phyloP scores from a whole-genome alignment of 2,329 filamentous ascomycete species.

The Claviceps sp. region DNA sequence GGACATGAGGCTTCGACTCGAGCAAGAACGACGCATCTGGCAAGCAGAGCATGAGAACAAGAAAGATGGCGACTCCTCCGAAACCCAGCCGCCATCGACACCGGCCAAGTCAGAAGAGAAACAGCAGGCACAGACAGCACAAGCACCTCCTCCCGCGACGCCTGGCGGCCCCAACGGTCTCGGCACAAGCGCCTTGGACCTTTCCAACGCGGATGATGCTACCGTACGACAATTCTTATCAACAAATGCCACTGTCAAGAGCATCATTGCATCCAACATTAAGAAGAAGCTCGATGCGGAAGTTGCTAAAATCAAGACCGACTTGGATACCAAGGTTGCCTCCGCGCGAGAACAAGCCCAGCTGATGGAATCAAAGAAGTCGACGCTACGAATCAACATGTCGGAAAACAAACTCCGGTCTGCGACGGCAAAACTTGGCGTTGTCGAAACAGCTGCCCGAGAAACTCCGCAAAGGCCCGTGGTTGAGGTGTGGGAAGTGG shows the following conservation, averaged over 20 bases:
- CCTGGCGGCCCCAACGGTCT: slow-evolving; percentile 22
- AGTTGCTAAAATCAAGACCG: slow-evolving; percentile 44
- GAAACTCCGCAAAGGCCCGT: slow-evolving; percentile 78
- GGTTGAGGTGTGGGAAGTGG: slow-evolving; percentile 73
- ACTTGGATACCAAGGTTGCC: slow-evolving; percentile 39
- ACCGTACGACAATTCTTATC: slow-evolving; percentile 44
- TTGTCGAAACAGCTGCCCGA: slow-evolving; percentile 69
- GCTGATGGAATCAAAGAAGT: slow-evolving; percentile 63
- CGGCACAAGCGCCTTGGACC: slow-evolving; percentile 23
- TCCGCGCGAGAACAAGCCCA: slow-evolving; percentile 50
- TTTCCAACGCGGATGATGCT: slow-evolving; percentile 38
- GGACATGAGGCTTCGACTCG: slow-evolving; percentile 40
- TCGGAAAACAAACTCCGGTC: slow-evolving; percentile 53
- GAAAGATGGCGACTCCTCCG: slow-evolving; percentile 10
- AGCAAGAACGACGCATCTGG: slow-evolving; percentile 52
- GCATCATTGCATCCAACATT: slow-evolving; percentile 47
- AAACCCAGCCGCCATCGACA: slow-evolving; percentile 12
- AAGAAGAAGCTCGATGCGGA: slow-evolving; percentile 58
- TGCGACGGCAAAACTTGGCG: slow-evolving; percentile 57
- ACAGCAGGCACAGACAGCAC: slow-evolving; percentile 12
- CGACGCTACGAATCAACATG: slow-evolving; percentile 64
- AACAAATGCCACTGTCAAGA: slow-evolving; percentile 43
- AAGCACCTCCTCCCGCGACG: slow-evolving; percentile 9
- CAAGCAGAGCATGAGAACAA: slow-evolving; percentile 34
- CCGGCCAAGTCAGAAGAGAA: slow-evolving; percentile 27